phyloP scores from a whole-genome alignment of 352 stramenopile species.

The Globisporangium spiculum region DNA sequence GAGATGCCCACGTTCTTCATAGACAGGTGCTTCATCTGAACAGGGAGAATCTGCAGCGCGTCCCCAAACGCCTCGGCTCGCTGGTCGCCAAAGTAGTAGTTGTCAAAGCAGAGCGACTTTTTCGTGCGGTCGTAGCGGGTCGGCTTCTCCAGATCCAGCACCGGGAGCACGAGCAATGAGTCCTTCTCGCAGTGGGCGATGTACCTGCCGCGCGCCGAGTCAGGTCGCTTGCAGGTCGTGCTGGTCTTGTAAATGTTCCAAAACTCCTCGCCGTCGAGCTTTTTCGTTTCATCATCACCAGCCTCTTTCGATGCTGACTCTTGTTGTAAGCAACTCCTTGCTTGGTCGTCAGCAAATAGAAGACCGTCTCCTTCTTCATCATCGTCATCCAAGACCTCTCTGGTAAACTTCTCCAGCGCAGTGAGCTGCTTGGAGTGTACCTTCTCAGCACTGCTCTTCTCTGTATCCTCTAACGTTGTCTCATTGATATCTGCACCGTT shows the following conservation, averaged over 20 bases:
- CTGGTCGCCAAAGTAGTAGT: constrained; percentile 77
- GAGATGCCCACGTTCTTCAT: constrained; percentile 76
- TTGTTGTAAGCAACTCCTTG: background rate
- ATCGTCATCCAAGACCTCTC: constrained; percentile 40
- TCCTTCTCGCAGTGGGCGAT: constrained; percentile 53
- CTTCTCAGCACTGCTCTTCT: background rate
- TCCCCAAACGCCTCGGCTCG: constrained; percentile 58
- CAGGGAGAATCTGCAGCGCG: constrained; percentile 51
- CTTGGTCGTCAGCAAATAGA: background rate
- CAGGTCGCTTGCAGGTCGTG: constrained; percentile 34
- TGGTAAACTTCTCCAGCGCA: constrained; percentile 30
- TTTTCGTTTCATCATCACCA: background rate
- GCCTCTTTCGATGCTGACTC: background rate
- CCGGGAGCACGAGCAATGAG: constrained; percentile 60
- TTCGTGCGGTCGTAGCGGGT: constrained; percentile 39
- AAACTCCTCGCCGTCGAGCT: constrained; percentile 32
- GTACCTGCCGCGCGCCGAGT: constrained; percentile 57
- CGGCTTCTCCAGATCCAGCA: constrained; percentile 53
- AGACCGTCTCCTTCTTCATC: constrained; percentile 19
- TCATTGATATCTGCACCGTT: background rate
- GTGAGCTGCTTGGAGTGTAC: background rate
- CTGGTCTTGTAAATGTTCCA: constrained; percentile 59
- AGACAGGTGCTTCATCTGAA: constrained; percentile 53
- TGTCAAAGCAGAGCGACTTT: constrained; percentile 53
- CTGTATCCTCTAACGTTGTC: constrained; percentile 1